phyloP scores from a whole-genome alignment of 352 stramenopile genomes.

The Aphanomyces invadans region DNA sequence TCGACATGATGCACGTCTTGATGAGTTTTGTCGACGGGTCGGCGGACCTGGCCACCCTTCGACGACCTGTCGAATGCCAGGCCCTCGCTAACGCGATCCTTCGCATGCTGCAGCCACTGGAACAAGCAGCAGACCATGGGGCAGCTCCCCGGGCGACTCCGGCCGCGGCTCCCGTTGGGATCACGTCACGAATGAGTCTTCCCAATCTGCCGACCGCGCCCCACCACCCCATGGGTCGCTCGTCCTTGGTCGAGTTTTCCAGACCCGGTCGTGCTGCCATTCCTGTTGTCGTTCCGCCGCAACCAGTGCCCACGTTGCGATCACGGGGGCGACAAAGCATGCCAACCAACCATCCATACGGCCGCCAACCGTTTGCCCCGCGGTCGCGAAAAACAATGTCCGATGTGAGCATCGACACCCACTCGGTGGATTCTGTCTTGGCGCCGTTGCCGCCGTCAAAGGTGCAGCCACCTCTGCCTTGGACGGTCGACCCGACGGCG shows the following conservation, averaged over 20 bases:
- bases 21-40: neutral
- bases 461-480: neutral
- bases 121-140: constrained; percentile 4
- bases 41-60: constrained; percentile 3
- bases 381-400: constrained; percentile 10
- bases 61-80: constrained; percentile 7
- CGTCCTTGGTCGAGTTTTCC: neutral
- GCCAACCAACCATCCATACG: constrained; percentile 1
- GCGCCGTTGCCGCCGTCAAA: neutral
- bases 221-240: neutral
- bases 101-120: neutral
- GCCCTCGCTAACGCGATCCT: constrained; percentile 3
- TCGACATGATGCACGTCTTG: constrained; percentile 1
- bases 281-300: neutral
- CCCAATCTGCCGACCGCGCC: neutral
- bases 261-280: neutral
- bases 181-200: neutral
- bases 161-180: neutral
- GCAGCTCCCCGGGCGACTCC: too few species aligned
- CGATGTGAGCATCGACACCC: constrained; percentile 10
- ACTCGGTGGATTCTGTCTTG: constrained; percentile 8
- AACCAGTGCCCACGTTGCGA: neutral
- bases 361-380: neutral
- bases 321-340: neutral
- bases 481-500: neutral